Evolutionary conservation across 345 rosid genomes (phyloP).

Genomic region (Brassica nigra): DNA sequence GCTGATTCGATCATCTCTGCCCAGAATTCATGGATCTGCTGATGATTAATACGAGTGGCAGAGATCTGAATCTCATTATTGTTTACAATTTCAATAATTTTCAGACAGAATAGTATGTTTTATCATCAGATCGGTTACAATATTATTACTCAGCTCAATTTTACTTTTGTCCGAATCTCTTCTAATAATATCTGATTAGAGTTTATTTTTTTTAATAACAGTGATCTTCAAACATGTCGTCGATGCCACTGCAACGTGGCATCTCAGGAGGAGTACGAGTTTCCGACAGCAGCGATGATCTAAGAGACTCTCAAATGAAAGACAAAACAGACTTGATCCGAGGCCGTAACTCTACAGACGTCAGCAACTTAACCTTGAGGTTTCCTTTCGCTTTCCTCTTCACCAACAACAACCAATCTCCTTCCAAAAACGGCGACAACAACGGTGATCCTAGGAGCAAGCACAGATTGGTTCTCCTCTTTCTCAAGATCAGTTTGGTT

Average conservation of each 20-base stretch:
- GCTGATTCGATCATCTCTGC: slow-evolving; percentile 1
- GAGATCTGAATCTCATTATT: neutral
- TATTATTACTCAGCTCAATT: too few species aligned
- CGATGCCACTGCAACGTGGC: slow-evolving; percentile 83
- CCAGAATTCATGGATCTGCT: slow-evolving; percentile 46
- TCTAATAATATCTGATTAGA: neutral
- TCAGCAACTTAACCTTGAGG: slow-evolving; percentile 49
- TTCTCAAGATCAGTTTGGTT: slow-evolving; percentile 75
- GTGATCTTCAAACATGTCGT: slow-evolving; percentile 26
- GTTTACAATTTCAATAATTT: too few species aligned
- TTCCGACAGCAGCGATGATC: slow-evolving; percentile 66
- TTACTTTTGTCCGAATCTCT: neutral
- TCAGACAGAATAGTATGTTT: too few species aligned
- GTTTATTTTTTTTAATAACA: neutral
- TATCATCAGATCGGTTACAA: too few species aligned
- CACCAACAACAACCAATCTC: slow-evolving; percentile 7
- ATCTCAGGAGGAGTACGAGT: slow-evolving; percentile 61
- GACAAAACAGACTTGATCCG: slow-evolving; percentile 48
- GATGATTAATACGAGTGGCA: neutral
- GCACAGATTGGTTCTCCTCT: slow-evolving; percentile 57
- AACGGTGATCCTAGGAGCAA: slow-evolving; percentile 73
- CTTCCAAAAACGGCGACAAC: slow-evolving; percentile 66
- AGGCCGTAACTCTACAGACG: slow-evolving; percentile 53
- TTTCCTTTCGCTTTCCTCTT: slow-evolving; percentile 59
- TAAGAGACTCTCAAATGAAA: slow-evolving; percentile 75